Percentiles rank a stretch among this genome's conserved stretches.
Conservation (phyloP, 306 rosid species). For the Lithocarpus polystachyus region DNA sequence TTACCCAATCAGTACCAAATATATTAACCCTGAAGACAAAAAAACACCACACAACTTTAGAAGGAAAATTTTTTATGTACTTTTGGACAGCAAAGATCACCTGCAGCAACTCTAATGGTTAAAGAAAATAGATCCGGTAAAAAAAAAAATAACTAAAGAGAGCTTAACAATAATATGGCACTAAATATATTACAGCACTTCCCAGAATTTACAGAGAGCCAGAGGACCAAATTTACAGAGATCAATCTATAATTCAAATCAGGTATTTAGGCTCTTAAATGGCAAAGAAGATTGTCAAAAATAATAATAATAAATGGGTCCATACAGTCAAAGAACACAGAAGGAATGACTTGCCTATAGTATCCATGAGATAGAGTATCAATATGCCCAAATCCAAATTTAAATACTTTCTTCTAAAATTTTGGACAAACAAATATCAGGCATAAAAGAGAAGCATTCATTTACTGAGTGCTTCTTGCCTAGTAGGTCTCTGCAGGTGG, state of each 20-base stretch:
- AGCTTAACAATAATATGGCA: not conserved
- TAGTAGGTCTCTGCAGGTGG: not conserved
- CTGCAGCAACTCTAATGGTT: not conserved
- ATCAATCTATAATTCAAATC: not conserved
- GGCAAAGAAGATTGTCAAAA: not conserved
- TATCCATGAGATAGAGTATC: not conserved
- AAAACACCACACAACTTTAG: constrained; percentile 6
- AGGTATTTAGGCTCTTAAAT: not conserved
- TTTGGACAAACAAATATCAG: not conserved
- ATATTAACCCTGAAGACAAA: constrained; percentile 55
- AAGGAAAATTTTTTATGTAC: constrained; percentile 7
- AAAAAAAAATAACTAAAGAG: constrained; percentile 2
- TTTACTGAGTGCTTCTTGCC: not conserved
- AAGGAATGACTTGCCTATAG: not conserved
- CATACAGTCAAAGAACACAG: not conserved
- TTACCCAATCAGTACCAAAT: constrained; percentile 86
- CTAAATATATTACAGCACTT: not conserved
- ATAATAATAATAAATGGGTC: not conserved
- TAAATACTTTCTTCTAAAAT: not conserved
- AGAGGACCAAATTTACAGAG: not conserved
- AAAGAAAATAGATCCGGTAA: not conserved
- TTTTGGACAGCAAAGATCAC: not conserved
- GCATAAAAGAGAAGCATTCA: not conserved
- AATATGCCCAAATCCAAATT: not conserved
- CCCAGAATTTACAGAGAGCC: not conserved